phyloP scores from a whole-genome alignment of 441 rosid species.

The Theobroma grandiflorum region DNA sequence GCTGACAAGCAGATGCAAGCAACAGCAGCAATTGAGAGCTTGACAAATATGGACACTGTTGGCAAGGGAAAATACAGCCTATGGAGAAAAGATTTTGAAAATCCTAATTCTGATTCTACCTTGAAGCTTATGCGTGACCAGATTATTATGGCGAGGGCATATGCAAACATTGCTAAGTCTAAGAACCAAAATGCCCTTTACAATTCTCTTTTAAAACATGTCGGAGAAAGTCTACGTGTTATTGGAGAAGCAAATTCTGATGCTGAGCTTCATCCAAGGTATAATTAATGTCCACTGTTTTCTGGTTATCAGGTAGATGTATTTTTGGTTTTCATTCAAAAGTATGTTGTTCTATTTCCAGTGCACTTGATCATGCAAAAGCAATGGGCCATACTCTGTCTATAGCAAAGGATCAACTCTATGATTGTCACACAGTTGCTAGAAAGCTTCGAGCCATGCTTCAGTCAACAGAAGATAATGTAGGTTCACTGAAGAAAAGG shows the following conservation, averaged over 20 bases:
- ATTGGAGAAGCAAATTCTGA: constrained; percentile 81
- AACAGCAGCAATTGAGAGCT: constrained; percentile 60
- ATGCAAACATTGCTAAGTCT: constrained; percentile 85
- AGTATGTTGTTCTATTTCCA: constrained; percentile 36
- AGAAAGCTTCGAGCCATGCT: constrained; percentile 87
- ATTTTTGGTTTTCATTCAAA: constrained; percentile 27
- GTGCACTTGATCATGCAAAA: constrained; percentile 86
- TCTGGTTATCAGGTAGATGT: constrained; percentile 5
- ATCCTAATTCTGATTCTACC: constrained; percentile 77
- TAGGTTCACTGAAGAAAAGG: constrained; percentile 72
- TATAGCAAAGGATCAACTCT: constrained; percentile 76
- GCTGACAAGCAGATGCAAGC: constrained; percentile 59
- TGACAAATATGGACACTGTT: constrained; percentile 60
- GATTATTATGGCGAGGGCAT: constrained; percentile 91
- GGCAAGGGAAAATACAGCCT: constrained; percentile 77
- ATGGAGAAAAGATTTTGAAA: constrained; percentile 93
- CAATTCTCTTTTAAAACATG: constrained; percentile 61
- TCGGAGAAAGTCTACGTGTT: constrained; percentile 64
- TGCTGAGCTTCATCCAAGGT: constrained; percentile 85
- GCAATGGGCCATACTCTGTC: constrained; percentile 89
- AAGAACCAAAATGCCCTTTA: constrained; percentile 63
- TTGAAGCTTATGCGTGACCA: constrained; percentile 96
- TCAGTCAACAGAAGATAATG: constrained; percentile 69
- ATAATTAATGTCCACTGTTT: constrained; percentile 32
- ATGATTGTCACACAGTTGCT: constrained; percentile 72